Evolutionary conservation across 2,329 filamentous ascomycete species (phyloP), one percentile per base, ranked within the genome.

Genomic region (Alternaria panax): DNA sequence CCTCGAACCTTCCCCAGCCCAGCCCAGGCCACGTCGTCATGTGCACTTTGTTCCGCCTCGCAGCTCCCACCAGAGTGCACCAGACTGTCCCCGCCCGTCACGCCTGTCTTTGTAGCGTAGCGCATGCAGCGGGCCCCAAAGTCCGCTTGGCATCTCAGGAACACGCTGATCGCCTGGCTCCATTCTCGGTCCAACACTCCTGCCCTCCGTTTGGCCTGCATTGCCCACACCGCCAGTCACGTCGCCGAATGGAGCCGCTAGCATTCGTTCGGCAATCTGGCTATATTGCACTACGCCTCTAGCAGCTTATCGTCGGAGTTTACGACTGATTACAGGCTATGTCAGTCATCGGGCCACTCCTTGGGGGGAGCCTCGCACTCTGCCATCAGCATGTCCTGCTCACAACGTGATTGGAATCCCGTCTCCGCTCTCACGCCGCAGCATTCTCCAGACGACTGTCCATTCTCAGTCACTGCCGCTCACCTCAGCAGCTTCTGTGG

Each of bases 261-360:
- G 50, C 51, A 55, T 58, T 38, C 34, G 45, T 51, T 64, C 61
- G 58, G 40, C 55, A 67, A 67, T 67, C 62, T 67, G 51, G 7
- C 8, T 57, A 65, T 53, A 67, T 62, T 67, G 48, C 41, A 57
- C 41, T 53, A 48, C 22, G n/a, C 20, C 43, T 45, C 40, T 24
- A 32, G 42, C 32, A 32, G 22, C 51, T n/a, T 48, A 60, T 57
- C 42, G 51, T 46, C 59, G 59, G 59, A 59, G 34, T n/a, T 7
- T 47, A 66, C 62, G 62, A 50, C 61, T 61, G 63, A n/a, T n/a
- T n/a, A n/a, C n/a, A n/a, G n/a, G n/a, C n/a, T n/a, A 14, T 38
- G 32, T 34, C 46, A 45, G 41, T 48, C 54, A 42, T 51, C 12
- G 36, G 14, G 45, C 4, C 36, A 12, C 7, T 6, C 36, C 18